Evolutionary conservation across 139 green algal genomes (phyloP).

Genomic region (Coccomyxa sp.): DNA sequence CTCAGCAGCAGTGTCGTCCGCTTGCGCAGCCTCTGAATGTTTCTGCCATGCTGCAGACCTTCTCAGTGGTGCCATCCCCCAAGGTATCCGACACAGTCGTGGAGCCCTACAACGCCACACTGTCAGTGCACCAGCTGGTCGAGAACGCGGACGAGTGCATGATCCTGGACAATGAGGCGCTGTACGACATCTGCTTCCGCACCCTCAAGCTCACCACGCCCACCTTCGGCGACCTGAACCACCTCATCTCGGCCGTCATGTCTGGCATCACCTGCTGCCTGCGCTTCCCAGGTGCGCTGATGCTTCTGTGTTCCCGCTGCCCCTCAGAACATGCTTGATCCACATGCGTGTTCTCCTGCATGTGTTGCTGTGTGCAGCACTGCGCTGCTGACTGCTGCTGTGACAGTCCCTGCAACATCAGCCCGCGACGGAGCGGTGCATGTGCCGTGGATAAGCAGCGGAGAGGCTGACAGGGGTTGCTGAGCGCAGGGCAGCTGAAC

Average conservation of each 20-base stretch:
- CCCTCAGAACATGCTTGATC: too few species aligned
- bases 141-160: conserved; percentile 98
- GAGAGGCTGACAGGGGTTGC: too few species aligned
- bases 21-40: too few species aligned
- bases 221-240: conserved; percentile 91
- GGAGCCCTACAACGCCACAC: conserved; percentile 86
- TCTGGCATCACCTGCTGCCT: conserved; percentile 93
- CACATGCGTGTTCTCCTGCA: too few species aligned
- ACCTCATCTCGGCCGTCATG: conserved; percentile 92
- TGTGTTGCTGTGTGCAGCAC: too few species aligned
- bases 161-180: conserved; percentile 93
- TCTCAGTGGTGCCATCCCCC: conserved; percentile 65
- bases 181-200: conserved; percentile 99
- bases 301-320: too few species aligned
- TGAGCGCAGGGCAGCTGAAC: conserved; percentile 87
- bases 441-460: too few species aligned
- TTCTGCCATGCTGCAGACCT: too few species aligned
- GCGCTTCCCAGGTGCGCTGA: conserved; percentile 77
- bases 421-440: too few species aligned
- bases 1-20: too few species aligned
- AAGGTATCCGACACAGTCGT: conserved; percentile 87
- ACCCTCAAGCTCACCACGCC: conserved; percentile 95
- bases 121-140: conserved; percentile 88
- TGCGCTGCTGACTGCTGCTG: too few species aligned
- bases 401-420: too few species aligned